Conservation (phyloP, 2,329 filamentous ascomycete species). For the Epichloe typhina region DNA sequence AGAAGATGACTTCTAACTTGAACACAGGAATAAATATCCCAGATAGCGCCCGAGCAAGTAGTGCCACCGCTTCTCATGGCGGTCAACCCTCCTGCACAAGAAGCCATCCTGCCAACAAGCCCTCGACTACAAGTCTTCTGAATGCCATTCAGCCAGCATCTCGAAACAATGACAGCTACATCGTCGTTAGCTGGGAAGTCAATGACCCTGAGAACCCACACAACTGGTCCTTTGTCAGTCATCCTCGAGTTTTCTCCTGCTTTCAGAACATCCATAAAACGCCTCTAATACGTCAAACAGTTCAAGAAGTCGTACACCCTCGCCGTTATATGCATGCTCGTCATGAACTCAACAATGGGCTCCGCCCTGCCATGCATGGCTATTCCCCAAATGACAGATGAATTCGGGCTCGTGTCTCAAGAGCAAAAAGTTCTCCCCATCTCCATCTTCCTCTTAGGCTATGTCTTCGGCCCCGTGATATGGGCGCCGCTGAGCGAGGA, state of each 20-base stretch:
- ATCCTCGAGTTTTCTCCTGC: neutral
- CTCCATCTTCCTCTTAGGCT: slow-evolving; percentile 50
- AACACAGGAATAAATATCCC: slow-evolving; percentile 16
- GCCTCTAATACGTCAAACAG: slow-evolving; percentile 17
- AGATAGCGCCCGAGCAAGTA: slow-evolving; percentile 6
- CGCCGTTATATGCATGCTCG: slow-evolving; percentile 40
- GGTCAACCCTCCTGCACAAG: neutral
- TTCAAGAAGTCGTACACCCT: slow-evolving; percentile 41
- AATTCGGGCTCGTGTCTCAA: slow-evolving; percentile 41
- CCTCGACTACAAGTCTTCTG: slow-evolving; percentile 19
- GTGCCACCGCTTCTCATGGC: neutral
- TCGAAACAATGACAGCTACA: slow-evolving; percentile 17
- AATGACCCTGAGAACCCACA: slow-evolving; percentile 39
- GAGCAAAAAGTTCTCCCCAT: slow-evolving; percentile 42
- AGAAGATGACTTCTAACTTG: neutral
- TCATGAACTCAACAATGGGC: slow-evolving; percentile 56
- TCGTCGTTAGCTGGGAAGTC: slow-evolving; percentile 31
- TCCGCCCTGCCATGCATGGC: slow-evolving; percentile 52
- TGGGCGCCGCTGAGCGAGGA: slow-evolving; percentile 57
- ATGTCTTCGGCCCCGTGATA: slow-evolving; percentile 45
- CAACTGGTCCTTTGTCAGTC: slow-evolving; percentile 32
- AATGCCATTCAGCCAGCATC: slow-evolving; percentile 21
- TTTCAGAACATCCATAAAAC: neutral
- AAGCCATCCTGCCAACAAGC: slow-evolving; percentile 22
- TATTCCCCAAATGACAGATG: slow-evolving; percentile 39